Base-by-base conservation (phyloP, 371 early-diverging fungal genomes). In the Saksenaea oblongispora region DNA sequence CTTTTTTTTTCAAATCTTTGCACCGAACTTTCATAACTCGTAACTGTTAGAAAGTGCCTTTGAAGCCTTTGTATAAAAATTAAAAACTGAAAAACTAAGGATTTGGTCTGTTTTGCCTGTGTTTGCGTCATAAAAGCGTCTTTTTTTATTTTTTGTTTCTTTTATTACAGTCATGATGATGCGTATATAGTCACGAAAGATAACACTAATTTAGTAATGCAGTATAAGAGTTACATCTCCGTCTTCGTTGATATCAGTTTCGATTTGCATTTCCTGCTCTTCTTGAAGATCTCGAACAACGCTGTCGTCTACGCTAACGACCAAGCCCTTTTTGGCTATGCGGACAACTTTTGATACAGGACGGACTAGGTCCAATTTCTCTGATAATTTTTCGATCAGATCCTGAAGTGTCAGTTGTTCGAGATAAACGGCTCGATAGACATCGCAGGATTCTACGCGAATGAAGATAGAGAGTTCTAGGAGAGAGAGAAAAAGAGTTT, bases 361-460 rank as follows among this genome's bases (percentile, higher is more conserved):
- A 5, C 37, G 13, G 17, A 78, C 74, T 18, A 81, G 64, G 53
- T 78, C 58, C 42, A 85, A 47, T 39, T 83, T 84, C 14, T 72
- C 66, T 18, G 74, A 54, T 15, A 71, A 39, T 34, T 69, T 65
- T 7, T 59, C 47, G 5, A 73, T 71, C 24, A 87, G 56, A 14
- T 83, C 76, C 17, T 69, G 58, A 7, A 82, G 68, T 0, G 82
- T 82, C 1, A 73, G 65, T n/a, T 73, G 66, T 36, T 87, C 84
- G 3, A 87, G 75, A 58, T 87, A 87, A 26, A 85, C 68, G 0
- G 87, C 87, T 10, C 84, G 72, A 59, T 80, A 77, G 1, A 74
- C 34, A 54, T 83, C 83, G 26, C 72, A 63, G 22, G 53, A 36
- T 1, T 73, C 75, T 41, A 83, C 76, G 28, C 77, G 78, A 36